These are phyloP conservation scores for Cynara cardunculus DNA, from an alignment of 129 eudicot genomes.

Conservation along the genomic window DNA sequence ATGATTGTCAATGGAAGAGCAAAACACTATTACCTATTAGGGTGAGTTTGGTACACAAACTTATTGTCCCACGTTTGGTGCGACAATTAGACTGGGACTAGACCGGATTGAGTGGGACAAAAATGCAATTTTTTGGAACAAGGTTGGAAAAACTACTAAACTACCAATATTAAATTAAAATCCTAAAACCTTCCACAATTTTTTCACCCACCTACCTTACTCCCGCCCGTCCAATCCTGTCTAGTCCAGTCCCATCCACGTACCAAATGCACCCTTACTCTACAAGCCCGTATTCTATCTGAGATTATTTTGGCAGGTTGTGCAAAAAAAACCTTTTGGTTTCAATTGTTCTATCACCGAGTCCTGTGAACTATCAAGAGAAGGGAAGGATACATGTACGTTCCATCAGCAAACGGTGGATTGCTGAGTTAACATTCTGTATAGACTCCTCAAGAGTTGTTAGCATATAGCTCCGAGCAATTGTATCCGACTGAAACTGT, in stretches of 20 bases:
- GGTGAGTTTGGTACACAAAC: neutral
- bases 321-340: neutral
- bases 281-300: too few relatives aligned
- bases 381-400: constrained; percentile 84
- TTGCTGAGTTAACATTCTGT: constrained; percentile 82
- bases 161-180: too few relatives aligned
- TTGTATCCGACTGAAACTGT: constrained; percentile 73
- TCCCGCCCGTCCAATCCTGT: too few relatives aligned
- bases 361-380: neutral
- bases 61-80: too few relatives aligned
- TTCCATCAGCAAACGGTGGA: constrained; percentile 65
- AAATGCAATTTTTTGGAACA: too few relatives aligned
- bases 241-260: too few relatives aligned
- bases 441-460: constrained; percentile 95
- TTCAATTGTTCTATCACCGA: neutral
- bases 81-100: too few relatives aligned
- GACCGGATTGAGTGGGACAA: too few relatives aligned
- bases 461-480: constrained; percentile 86
- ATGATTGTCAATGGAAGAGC: neutral
- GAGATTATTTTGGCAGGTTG: neutral
- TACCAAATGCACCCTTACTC: too few relatives aligned
- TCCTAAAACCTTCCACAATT: too few relatives aligned
- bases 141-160: too few relatives aligned
- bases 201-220: too few relatives aligned
- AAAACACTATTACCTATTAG: neutral